Conservation (phyloP, 2,329 filamentous ascomycete genomes). For the Colletotrichum eremochloae region DNA sequence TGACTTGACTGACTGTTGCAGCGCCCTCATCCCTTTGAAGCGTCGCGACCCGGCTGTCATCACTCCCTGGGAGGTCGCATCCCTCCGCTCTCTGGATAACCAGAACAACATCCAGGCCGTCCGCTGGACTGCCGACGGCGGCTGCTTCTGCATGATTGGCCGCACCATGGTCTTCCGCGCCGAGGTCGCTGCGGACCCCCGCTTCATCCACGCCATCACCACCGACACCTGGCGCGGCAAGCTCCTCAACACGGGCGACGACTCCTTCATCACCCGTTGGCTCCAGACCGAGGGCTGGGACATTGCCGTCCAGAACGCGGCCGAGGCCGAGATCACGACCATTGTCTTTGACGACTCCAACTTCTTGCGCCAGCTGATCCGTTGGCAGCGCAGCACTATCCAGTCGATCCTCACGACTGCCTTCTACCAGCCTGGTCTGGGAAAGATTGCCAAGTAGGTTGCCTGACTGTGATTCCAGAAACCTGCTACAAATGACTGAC, state of each 20-base stretch:
- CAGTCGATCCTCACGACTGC: slow-evolving; percentile 19
- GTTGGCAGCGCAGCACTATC: slow-evolving; percentile 46
- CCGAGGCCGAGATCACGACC: slow-evolving; percentile 46
- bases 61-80: slow-evolving; percentile 48
- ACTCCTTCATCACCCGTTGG: slow-evolving; percentile 48
- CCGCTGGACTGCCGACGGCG: slow-evolving; percentile 45
- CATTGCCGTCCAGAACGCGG: slow-evolving; percentile 46
- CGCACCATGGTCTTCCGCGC: slow-evolving; percentile 48
- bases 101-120: slow-evolving; percentile 42
- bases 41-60: slow-evolving; percentile 44
- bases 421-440: slow-evolving; percentile 27
- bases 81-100: slow-evolving; percentile 45
- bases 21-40: slow-evolving; percentile 43
- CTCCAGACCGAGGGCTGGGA: slow-evolving; percentile 46
- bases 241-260: slow-evolving; percentile 46
- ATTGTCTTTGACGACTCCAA: slow-evolving; percentile 41
- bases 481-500: too few species aligned
- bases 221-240: slow-evolving; percentile 45
- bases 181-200: slow-evolving; percentile 44
- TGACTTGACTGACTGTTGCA: neutral
- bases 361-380: slow-evolving; percentile 45
- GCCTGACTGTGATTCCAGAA: accelerated
- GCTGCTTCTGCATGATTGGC: slow-evolving; percentile 48
- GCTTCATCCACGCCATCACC: slow-evolving; percentile 45
- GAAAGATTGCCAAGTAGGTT: slow-evolving; percentile 19